Evolutionary conservation across 2,329 filamentous ascomycete genomes (phyloP), one percentile per base, ranked within the genome.

Genomic region (Akanthomyces dipterigenus): DNA sequence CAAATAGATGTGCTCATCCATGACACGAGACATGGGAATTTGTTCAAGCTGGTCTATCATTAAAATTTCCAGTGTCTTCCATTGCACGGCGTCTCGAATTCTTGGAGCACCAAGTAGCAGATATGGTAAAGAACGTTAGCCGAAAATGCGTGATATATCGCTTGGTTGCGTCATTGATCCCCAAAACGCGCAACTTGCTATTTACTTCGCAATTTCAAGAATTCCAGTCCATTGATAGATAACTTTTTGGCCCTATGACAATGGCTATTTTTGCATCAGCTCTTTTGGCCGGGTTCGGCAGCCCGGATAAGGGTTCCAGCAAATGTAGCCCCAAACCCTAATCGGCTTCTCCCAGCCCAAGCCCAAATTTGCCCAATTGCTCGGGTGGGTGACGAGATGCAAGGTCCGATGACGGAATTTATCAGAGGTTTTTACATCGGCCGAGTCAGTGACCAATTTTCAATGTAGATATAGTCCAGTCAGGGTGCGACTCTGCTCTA

Each of bases 241-340:
- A 6, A 28, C 6, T 49, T 49, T 5, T 31, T 31, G 14, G 26
- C 14, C 26, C 16, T 5, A 14, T 28, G 20, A n/a, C 48, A 34
- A 6, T 18, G 24, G 26, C 26, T n/a, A 53, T 53, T 53, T 38
- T 53, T 38, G 18, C 16, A 24, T 11, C 31, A 5, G 11, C 5
- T 34, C 11, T 8, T 34, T 11, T 5, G 31, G 7, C 31, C 31
- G 31, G 31, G 7, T 34, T 34, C 31, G 31, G 31, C 28, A 8
- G 11, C 8, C 34, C 22, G 34, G 58, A 49, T 55, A 61, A 61
- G 58, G 58, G 58, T 48, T 55, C 16, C 24, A 34, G 28, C 8
- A 40, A 40, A 49, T 12, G 31, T 48, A 61, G 50, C 58, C 58
- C 58, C 58, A 61, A 61, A 55, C 58, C 58, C 58, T 61, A 61